phyloP scores from a whole-genome alignment of 176 grass and related monocot species.

The Carex pumila region DNA sequence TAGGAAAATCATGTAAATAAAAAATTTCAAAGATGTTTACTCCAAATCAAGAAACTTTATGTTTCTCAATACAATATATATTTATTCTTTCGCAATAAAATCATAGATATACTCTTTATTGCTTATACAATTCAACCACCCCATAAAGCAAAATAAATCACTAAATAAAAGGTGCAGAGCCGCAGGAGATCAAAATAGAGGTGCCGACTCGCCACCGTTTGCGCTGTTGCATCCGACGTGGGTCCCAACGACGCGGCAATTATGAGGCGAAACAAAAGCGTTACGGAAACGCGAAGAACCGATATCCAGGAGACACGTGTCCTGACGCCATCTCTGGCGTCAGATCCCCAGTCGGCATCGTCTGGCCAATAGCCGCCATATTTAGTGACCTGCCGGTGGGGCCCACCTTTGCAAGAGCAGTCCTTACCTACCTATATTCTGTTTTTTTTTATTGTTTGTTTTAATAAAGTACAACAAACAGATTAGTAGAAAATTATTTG shows the following conservation, averaged over 20 bases:
- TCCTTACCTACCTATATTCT: not conserved
- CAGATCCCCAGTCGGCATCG: not conserved
- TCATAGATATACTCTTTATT: not conserved
- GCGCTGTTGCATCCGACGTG: not conserved
- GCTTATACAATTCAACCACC: too few species aligned
- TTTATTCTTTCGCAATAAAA: not conserved
- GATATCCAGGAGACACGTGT: not conserved
- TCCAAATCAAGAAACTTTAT: too few species aligned
- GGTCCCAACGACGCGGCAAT: slow-evolving; percentile 22
- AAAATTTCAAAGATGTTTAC: too few species aligned
- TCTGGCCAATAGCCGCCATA: not conserved
- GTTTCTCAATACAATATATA: not conserved
- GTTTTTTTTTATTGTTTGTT: not conserved
- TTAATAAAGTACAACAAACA: not conserved
- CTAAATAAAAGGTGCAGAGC: not conserved
- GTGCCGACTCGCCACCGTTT: not conserved
- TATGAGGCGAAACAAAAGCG: slow-evolving; percentile 9
- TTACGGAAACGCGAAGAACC: not conserved
- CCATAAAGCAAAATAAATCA: not conserved
- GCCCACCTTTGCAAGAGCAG: not conserved
- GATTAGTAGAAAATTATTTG: not conserved
- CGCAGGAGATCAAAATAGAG: not conserved
- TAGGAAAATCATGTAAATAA: too few species aligned
- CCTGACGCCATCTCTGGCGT: not conserved
- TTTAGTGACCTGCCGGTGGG: not conserved